Percentiles rank a stretch among this genome's conserved stretches.
Conservation (phyloP, 257 asterid species). For the Fraxinus excelsior region DNA sequence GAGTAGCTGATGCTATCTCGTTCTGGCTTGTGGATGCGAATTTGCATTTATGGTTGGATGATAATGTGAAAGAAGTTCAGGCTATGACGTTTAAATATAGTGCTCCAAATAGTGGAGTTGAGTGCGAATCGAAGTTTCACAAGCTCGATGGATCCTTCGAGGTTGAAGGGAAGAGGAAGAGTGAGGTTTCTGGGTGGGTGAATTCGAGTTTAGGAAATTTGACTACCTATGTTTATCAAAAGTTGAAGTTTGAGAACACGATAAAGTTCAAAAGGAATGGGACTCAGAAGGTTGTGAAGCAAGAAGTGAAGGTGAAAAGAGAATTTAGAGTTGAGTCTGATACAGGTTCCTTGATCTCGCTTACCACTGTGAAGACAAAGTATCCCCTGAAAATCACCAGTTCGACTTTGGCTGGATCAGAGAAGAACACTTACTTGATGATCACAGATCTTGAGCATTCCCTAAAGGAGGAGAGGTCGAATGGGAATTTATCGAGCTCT, state of each 20-base stretch:
- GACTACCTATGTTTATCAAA: constrained; percentile 37
- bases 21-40: constrained; percentile 86
- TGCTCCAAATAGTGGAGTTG: constrained; percentile 37
- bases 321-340: constrained; percentile 34
- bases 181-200: constrained; percentile 75
- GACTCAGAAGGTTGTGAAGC: constrained; percentile 46
- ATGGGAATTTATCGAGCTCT: constrained; percentile 27
- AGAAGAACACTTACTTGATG: constrained; percentile 35
- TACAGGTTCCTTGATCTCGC: constrained; percentile 28
- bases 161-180: constrained; percentile 50
- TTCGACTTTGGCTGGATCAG: constrained; percentile 36
- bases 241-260: constrained; percentile 51
- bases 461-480: constrained; percentile 40
- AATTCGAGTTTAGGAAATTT: constrained; percentile 70
- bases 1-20: constrained; percentile 59
- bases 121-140: constrained; percentile 33
- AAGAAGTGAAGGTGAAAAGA: constrained; percentile 45
- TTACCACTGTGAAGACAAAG: constrained; percentile 24
- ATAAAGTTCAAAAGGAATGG: constrained; percentile 52
- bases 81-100: constrained; percentile 43
- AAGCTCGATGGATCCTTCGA: constrained; percentile 59
- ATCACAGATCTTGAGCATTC: constrained; percentile 44
- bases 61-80: constrained; percentile 37
- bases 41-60: constrained; percentile 83
- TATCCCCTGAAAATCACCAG: constrained; percentile 53